Evolutionary conservation across 768 basidiomycete genomes (phyloP), one percentile per base, ranked within the genome.

Genomic region (Cystofilobasidium capitatum): DNA sequence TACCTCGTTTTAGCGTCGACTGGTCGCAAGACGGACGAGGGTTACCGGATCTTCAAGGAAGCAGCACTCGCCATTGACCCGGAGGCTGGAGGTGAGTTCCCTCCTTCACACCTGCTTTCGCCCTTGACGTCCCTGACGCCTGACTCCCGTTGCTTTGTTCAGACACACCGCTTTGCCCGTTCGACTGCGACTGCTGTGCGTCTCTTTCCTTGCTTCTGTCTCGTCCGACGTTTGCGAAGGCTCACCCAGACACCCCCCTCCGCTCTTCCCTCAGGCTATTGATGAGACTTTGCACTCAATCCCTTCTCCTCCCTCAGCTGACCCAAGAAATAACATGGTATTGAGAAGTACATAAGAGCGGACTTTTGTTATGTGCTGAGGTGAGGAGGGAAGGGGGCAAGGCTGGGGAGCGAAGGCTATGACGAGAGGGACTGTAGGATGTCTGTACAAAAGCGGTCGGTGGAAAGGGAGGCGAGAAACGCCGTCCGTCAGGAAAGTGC

Each of bases 161-260:
- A 76, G 75, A 73, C 17, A 77, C 76, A 14, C 73, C 73, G 8
- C 63, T 76, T 7, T 77, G 76, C 66, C 76, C 76, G 14, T 77
- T 77, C 66, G 76, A 77, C 59, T 77, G 76, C 61, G 76, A 77
- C 33, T 77, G 76, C 62, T 77, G 76, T 74, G 35, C 60, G 73
- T 71, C 35, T 20, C 60, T 14, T 22, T 31, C 22, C 6, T 26
- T 31, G 22, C 45, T 29, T 12, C 45, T n/a, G 3, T 26, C 22
- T 49, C 2, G 20, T 20, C 20, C 45, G 10, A 20, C 40, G 20
- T 10, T 42, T n/a, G 40, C 47, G 14, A 22, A 2, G n/a, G 47
- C 47, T 8, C 22, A 26, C 47, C n/a, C 12, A 9, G 47, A 49
- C 10, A 10, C 40, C 10, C 40, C 40, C 20, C 40, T 20, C 40